phyloP scores from a whole-genome alignment of 179 eudicot genomes.

The Heliamphora pulchella region DNA sequence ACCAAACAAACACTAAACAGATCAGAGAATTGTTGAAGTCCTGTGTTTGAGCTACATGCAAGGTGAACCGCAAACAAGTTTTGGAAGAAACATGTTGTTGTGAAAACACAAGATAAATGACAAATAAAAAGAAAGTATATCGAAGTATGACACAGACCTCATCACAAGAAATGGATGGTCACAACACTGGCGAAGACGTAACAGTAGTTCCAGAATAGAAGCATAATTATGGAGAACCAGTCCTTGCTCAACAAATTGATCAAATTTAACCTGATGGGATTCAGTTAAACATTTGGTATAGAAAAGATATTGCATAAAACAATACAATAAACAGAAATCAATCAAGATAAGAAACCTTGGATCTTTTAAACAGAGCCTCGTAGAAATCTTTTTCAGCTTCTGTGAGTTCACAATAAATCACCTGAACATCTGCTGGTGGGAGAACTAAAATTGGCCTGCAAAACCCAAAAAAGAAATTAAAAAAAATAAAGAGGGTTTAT shows the following conservation, averaged over 20 bases:
- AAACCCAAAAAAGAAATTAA: neutral
- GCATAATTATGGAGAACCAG: slow-evolving; percentile 94
- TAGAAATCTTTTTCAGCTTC: slow-evolving; percentile 96
- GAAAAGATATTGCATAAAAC: neutral
- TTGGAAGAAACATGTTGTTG: neutral
- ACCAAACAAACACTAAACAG: neutral
- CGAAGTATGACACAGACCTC: slow-evolving; percentile 46
- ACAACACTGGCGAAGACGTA: slow-evolving; percentile 97
- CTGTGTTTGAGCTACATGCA: neutral
- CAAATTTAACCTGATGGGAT: slow-evolving; percentile 78
- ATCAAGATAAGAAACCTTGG: slow-evolving; percentile 50
- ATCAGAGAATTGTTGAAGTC: neutral
- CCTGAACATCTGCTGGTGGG: slow-evolving; percentile 85
- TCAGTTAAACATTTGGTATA: slow-evolving; percentile 13
- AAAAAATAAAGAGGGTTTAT: neutral
- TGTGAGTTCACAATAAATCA: slow-evolving; percentile 75
- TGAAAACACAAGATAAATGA: neutral
- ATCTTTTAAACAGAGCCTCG: slow-evolving; percentile 82
- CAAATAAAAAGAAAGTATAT: neutral
- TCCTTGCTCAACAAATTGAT: slow-evolving; percentile 96
- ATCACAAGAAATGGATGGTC: slow-evolving; percentile 98
- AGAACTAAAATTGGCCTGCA: slow-evolving; percentile 87
- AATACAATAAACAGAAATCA: neutral
- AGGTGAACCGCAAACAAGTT: neutral
- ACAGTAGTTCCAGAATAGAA: slow-evolving; percentile 80